Conservation (phyloP, 2,329 filamentous ascomycete genomes). For the Stachybotrys chartarum region DNA sequence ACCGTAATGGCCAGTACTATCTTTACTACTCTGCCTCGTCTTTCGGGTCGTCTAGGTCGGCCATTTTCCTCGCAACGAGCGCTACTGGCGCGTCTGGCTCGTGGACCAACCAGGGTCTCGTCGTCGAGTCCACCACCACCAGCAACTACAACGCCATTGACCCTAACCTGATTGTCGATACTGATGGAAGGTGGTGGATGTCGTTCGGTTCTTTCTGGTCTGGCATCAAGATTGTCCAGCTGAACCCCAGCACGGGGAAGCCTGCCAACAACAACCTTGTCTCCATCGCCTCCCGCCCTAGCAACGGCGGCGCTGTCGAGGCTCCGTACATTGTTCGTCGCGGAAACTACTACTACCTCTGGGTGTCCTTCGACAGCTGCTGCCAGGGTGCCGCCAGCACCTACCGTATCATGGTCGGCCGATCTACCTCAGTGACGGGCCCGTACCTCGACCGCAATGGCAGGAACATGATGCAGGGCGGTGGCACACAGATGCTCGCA, state of each 20-base stretch:
- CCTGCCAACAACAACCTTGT: conserved; percentile 11
- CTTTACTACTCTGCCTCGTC: conserved; percentile 24
- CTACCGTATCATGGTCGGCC: conserved; percentile 24
- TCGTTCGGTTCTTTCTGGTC: conserved; percentile 24
- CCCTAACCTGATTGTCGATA: conserved; percentile 18
- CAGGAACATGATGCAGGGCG: conserved; percentile 16
- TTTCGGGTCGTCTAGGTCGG: conserved; percentile 17
- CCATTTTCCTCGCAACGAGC: conserved; percentile 23
- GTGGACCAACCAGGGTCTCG: conserved; percentile 20
- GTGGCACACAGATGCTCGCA: conserved; percentile 21
- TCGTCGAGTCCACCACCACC: conserved; percentile 14
- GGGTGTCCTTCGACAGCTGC: conserved; percentile 22
- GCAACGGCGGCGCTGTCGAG: conserved; percentile 15
- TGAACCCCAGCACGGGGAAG: conserved; percentile 18
- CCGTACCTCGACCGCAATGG: conserved; percentile 19
- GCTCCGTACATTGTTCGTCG: conserved; percentile 19
- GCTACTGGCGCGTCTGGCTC: conserved; percentile 18
- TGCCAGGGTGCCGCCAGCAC: conserved; percentile 20
- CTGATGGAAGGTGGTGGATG: conserved; percentile 20
- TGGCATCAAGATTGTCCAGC: conserved; percentile 20
- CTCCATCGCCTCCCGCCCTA: conserved; percentile 17
- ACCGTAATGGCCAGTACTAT: conserved; percentile 21
- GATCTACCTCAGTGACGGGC: conserved; percentile 18
- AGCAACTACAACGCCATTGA: conserved; percentile 22
- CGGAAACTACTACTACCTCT: conserved; percentile 24